These are phyloP conservation scores for Tuber microsphaerosporum DNA, from an alignment of 495 filamentous ascomycete species.

Conservation along the genomic window DNA sequence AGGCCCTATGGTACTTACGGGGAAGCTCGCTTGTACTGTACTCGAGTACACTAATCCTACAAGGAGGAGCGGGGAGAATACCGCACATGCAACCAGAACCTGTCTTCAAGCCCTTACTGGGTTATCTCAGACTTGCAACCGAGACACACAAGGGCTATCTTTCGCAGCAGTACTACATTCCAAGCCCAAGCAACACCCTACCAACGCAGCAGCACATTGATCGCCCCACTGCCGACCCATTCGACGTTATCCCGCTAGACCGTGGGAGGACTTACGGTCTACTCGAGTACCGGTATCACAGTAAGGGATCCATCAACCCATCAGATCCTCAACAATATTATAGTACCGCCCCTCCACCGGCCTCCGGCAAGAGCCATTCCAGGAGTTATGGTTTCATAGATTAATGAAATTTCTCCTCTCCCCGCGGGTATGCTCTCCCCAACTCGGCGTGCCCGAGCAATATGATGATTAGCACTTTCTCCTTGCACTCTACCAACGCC, in stretches of 20 bases:
- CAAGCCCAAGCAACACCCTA: neutral
- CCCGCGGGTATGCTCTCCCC: neutral
- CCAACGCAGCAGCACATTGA: neutral
- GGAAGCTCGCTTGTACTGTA: too few relatives aligned
- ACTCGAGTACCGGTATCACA: neutral
- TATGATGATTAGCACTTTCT: neutral
- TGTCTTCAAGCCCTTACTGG: neutral
- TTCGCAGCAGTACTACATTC: neutral
- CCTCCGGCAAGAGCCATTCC: neutral
- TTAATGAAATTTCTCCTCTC: neutral
- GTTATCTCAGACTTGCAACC: neutral
- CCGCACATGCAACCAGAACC: neutral
- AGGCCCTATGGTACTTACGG: too few relatives aligned
- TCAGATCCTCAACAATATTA: neutral
- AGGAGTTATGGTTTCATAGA: neutral
- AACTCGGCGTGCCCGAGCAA: neutral
- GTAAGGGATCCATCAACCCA: too few relatives aligned
- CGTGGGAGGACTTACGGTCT: neutral
- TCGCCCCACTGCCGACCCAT: neutral
- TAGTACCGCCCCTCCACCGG: neutral
- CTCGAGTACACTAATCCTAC: too few relatives aligned
- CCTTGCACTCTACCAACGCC: neutral
- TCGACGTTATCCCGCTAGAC: neutral
- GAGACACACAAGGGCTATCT: neutral
- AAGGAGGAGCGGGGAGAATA: too few relatives aligned